Base-by-base conservation (phyloP, 2,329 filamentous ascomycete genomes). In the Sphaerulina musiva region DNA sequence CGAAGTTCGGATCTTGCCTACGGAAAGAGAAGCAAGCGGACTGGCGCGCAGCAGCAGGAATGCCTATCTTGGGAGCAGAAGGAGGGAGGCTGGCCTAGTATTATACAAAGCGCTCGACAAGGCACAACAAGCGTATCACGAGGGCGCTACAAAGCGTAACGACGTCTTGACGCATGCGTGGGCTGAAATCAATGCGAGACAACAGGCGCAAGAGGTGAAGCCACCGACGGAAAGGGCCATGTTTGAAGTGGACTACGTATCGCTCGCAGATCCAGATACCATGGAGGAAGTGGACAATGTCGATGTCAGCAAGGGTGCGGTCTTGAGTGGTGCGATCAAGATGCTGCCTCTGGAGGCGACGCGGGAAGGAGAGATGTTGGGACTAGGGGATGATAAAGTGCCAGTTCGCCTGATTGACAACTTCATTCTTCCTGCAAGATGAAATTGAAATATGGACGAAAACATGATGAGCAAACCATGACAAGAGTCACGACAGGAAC, bases 331-430 rank as follows among this genome's bases (percentile, higher is more conserved):
- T 3, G 93, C 93, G 0, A 76, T 98, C 54, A 93, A 88, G 73
- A 95, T 98, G 86, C 69, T 89, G 44, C 87, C 90, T 0, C 75
- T 95, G 1, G 87, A 95, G 67, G 78, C 81, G 48, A 78, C 84
- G 0, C 78, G 76, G 46, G 74, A 81, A 5, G 87, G 80, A 0
- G 91, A 97, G 69, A 84, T 90, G 60, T 70, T 77, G 29, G 81
- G 81, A 3, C 71, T 91, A 26, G 90, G 90, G 3, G 82, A 81
- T 52, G 84, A 83, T 3, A 85, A 85, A 1, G 87, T 88, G 12
- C 70, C 84, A 1, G 93, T 98, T 46, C 79, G 93, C 58, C 74
- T 98, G 71, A 96, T 98, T 69, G 93, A 98, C 68, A 98, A 98
- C 66, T 84, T 97, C 12, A 40, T 45, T 29, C 26, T 29, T 29